Percentiles rank a stretch among this genome's conserved stretches.
Evolutionary conservation across 2,329 filamentous ascomycete species (phyloP).

Genomic region (Thielaviopsis populi): DNA sequence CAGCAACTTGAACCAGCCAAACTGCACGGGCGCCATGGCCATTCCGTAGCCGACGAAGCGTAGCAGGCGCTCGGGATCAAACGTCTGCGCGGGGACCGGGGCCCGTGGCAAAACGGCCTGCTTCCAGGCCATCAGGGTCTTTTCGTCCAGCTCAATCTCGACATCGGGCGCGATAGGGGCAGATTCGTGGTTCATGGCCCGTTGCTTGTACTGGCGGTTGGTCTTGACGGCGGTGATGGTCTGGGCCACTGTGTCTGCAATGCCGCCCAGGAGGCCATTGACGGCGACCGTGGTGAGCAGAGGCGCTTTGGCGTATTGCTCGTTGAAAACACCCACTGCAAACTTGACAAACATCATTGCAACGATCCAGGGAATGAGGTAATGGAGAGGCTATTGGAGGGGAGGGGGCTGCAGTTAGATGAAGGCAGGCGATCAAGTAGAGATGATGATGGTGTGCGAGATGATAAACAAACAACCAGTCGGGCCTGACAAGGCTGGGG

Average conservation of each 20-base stretch:
- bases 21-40: constrained; percentile 87
- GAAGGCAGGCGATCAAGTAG: neutral
- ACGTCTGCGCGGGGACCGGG: constrained; percentile 33
- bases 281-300: constrained; percentile 98
- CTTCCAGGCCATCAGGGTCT: constrained; percentile 49
- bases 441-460: neutral
- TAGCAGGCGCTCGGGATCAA: constrained; percentile 88
- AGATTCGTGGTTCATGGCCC: constrained; percentile 56
- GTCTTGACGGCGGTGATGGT: constrained; percentile 71
- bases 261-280: constrained; percentile 86
- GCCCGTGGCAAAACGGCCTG: constrained; percentile 49
- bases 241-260: constrained; percentile 93
- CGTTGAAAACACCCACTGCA: constrained; percentile 6
- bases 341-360: constrained; percentile 10
- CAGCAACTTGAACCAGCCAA: constrained; percentile 88
- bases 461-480: neutral
- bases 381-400: constrained; percentile 12
- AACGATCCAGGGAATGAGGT: constrained; percentile 9
- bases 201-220: constrained; percentile 31
- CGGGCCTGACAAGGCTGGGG: neutral
- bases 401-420: neutral
- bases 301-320: constrained; percentile 23
- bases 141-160: constrained; percentile 54
- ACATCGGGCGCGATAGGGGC: neutral
- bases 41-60: constrained; percentile 97